These are phyloP conservation scores for Aspergillus asperescens DNA, from an alignment of 495 filamentous ascomycete species.

Conservation along the genomic window DNA sequence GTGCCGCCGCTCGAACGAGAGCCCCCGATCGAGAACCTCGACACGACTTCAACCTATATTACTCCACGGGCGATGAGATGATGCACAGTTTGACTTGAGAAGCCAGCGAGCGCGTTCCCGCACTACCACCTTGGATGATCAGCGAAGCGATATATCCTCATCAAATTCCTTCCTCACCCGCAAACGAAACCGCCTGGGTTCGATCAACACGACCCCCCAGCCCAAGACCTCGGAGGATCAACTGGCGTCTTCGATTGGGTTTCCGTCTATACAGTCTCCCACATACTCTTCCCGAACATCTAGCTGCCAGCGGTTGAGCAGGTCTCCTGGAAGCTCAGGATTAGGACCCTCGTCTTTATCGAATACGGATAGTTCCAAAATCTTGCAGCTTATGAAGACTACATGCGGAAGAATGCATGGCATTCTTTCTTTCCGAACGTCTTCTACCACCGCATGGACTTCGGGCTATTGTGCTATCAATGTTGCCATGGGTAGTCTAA, in stretches of 20 bases:
- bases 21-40: slow-evolving; percentile 28
- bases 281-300: slow-evolving; percentile 28
- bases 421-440: slow-evolving; percentile 51
- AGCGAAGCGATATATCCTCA: slow-evolving; percentile 38
- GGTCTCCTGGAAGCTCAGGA: slow-evolving; percentile 33
- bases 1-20: slow-evolving; percentile 33
- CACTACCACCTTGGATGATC: slow-evolving; percentile 47
- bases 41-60: slow-evolving; percentile 26
- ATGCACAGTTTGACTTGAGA: slow-evolving; percentile 28
- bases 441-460: slow-evolving; percentile 48
- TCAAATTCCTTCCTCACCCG: slow-evolving; percentile 32
- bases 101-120: slow-evolving; percentile 43
- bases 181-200: slow-evolving; percentile 40
- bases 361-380: slow-evolving; percentile 46
- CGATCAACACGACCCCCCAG: slow-evolving; percentile 40
- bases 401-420: slow-evolving; percentile 54
- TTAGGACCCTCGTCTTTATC: slow-evolving; percentile 46
- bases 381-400: slow-evolving; percentile 53
- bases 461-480: slow-evolving; percentile 56
- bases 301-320: slow-evolving; percentile 42
- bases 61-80: slow-evolving; percentile 36
- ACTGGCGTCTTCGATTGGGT: slow-evolving; percentile 42
- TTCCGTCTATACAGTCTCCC: slow-evolving; percentile 47
- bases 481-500: slow-evolving; percentile 50
- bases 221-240: slow-evolving; percentile 28